Base-by-base conservation (phyloP, 176 grass and related monocot genomes). In the Zoysia pacifica region DNA sequence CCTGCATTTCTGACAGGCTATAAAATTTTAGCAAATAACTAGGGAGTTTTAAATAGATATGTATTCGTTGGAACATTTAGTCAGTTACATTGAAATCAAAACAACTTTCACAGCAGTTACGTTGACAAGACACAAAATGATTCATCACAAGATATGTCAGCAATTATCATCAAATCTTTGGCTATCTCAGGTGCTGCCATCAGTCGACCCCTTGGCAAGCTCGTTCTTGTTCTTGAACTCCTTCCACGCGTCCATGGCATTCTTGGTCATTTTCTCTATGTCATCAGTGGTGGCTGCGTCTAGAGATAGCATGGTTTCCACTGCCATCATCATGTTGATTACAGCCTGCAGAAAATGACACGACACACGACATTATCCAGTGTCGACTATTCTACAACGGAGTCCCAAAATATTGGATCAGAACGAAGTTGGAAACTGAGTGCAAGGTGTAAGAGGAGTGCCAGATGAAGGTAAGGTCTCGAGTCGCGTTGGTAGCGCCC, bases 301-400 rank as follows among this genome's bases (percentile, higher is more conserved):
- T 18, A 73, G 76, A 8, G 76, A 72, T 18, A 86, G 5, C 88
- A 91, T 91, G 7, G 64, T 61, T 62, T 94, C 87, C 84, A 89
- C 82, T 49, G 77, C 78, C 65, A 92, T 82, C 89, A 94, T 85
- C 81, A 85, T 90, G 62, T 94, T 83, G 73, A 92, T 85, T 47
- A 86, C 74, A 81, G 84, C 84, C 89, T 94, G 77, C 2, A 65
- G 15, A 79, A 73, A 68, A 69, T 48, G 41, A 28, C 18, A 44
- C 28, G 3, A 8, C 35, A 11, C 19, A 18, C 5, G 41, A 79
- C 1, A 56, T 61, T 41, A 58, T 6, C 0, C 18, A 49, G 48
- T 49, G 8, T 49, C 0, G 48, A 49, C 48, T 49, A 11, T 51
- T 13, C 10, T 6, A 45, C 44, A 45, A 45, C 44, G 44, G 44